Percentiles rank a stretch among this genome's conserved stretches.
These are phyloP conservation scores for Moniliella sp. DNA, from an alignment of 1,284 basidiomycete species.

Conservation along the genomic window DNA sequence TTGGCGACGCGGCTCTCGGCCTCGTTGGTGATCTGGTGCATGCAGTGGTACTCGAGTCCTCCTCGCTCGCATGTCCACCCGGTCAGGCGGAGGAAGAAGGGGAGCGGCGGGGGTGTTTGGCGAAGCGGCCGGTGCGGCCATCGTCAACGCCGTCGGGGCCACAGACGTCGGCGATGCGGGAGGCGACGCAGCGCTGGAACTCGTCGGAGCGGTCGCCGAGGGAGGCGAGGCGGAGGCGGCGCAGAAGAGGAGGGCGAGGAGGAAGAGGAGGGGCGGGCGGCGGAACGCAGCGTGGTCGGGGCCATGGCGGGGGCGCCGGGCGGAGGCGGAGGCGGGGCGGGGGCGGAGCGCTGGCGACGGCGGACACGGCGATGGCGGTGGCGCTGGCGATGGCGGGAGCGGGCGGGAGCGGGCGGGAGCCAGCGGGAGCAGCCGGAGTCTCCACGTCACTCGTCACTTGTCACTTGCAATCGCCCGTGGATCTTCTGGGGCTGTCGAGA, in stretches of 20 bases:
- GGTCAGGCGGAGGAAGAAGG: constrained; percentile 39
- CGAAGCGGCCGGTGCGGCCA: constrained; percentile 8
- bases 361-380: too few relatives aligned
- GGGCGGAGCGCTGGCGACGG: too few relatives aligned
- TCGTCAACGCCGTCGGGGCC: constrained; percentile 17
- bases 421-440: too few relatives aligned
- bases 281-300: too few relatives aligned
- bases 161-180: constrained; percentile 21
- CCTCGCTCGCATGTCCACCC: constrained; percentile 55
- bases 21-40: constrained; percentile 55
- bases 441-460: too few relatives aligned
- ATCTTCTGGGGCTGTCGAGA: too few relatives aligned
- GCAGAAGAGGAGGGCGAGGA: neutral
- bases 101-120: constrained; percentile 29
- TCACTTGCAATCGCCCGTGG: too few relatives aligned
- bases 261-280: too few relatives aligned
- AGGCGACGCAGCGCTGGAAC: constrained; percentile 17
- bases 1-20: constrained; percentile 35
- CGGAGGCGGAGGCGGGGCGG: too few relatives aligned
- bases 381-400: too few relatives aligned
- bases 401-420: too few relatives aligned
- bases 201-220: constrained; percentile 25
- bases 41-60: constrained; percentile 71
- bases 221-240: constrained; percentile 7
- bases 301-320: too few relatives aligned